Base-by-base conservation (phyloP, 164 flowering plant genomes). In the Aristolochia californica region DNA sequence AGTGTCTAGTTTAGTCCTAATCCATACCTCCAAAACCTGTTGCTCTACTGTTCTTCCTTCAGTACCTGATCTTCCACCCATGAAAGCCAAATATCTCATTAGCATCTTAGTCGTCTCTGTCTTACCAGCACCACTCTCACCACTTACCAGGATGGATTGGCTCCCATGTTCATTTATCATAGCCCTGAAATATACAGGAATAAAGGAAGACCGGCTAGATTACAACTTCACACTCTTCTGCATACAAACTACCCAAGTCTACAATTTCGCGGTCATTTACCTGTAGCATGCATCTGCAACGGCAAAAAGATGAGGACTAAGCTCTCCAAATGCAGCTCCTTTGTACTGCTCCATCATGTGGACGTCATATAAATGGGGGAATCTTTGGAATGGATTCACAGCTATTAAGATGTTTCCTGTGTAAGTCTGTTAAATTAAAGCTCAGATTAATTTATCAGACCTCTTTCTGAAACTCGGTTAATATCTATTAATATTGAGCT, bases 271-370 rank as follows among this genome's bases (percentile, higher is more conserved):
- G 3, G 30, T 8, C 5, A 48, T 45, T 13, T 67, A 87, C 91
- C 91, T 83, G 68, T 85, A 87, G 64, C 79, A 75, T 53, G 84
- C 61, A 72, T 87, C 91, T 16, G 91, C 96, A 26, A 87, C 79
- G 13, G 91, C 91, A 73, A 87, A 87, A 53, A 79, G 79, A 74
- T 87, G 96, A 13, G 91, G 96, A 67, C 83, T 83, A 22, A 85
- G 80, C 79, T 87, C 91, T 28, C 96, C 96, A 69, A 88, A 80
- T 9, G 86, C 64, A 43, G 88, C 85, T 58, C 88, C 90, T 62
- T 85, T 88, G 53, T 85, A 88, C 52, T 88, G 93, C 68, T 82
- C 72, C 96, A 88, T 88, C 96, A 88, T 85, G 66, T 82, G 87
- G 63, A 59, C 63, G 53, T 85, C 90, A 65, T 85, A 85, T 69